These are phyloP conservation scores for Microbotryum saponariae DNA, from an alignment of 1,284 basidiomycete genomes.

Conservation along the genomic window DNA sequence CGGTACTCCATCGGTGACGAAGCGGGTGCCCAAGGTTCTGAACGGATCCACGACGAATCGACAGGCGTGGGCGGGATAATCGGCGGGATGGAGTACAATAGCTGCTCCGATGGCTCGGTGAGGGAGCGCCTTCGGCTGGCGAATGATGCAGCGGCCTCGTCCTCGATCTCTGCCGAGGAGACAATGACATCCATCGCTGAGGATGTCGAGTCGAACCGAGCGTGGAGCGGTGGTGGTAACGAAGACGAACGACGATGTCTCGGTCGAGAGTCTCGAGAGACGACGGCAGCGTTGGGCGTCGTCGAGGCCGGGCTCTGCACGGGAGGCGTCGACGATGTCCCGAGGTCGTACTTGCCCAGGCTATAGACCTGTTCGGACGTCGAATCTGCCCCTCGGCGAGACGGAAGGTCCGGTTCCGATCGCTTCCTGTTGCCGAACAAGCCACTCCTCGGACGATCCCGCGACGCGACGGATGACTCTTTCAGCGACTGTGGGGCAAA, in stretches of 20 bases:
- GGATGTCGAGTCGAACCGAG: not conserved
- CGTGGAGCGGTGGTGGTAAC: slow-evolving; percentile 8
- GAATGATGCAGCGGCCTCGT: slow-evolving; percentile 1
- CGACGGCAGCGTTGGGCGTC: not conserved
- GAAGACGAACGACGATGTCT: slow-evolving; percentile 14
- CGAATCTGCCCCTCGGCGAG: not conserved
- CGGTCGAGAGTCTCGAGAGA: not conserved
- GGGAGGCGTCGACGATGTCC: not conserved
- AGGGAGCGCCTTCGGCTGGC: slow-evolving; percentile 1
- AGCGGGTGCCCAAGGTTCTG: slow-evolving; percentile 7
- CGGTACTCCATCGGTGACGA: slow-evolving; percentile 15
- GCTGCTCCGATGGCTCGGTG: slow-evolving; percentile 5
- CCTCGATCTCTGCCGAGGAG: slow-evolving; percentile 1
- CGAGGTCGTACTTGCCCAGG: not conserved
- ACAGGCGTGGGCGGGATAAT: too few species aligned
- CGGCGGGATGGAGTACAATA: not conserved
- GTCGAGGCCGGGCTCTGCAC: too few species aligned
- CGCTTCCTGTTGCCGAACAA: too few species aligned
- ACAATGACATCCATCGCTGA: not conserved
- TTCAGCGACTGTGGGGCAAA: not conserved
- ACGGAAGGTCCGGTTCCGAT: not conserved
- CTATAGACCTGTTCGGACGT: not conserved
- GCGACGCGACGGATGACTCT: not conserved
- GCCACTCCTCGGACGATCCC: not conserved
- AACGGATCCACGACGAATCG: too few species aligned